phyloP scores from a whole-genome alignment of 2,329 filamentous ascomycete genomes.

The Botrytis deweyae region DNA sequence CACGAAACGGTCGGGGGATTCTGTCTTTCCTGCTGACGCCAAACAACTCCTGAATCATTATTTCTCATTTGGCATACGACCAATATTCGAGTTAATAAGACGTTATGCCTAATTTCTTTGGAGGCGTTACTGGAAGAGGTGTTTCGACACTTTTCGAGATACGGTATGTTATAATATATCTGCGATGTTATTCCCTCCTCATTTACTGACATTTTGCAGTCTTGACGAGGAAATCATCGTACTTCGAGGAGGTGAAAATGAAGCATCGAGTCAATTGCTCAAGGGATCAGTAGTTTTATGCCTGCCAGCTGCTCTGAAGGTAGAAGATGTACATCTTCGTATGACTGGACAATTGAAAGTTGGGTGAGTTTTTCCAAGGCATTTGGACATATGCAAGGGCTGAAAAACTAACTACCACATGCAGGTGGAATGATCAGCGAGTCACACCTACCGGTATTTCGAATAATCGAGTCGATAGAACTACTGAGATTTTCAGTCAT shows the following conservation, averaged over 20 bases:
- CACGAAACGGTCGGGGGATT: not conserved
- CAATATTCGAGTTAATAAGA: not conserved
- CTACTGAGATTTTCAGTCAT: slow-evolving; percentile 63
- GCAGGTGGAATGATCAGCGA: slow-evolving; percentile 53
- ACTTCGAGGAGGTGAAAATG: slow-evolving; percentile 71
- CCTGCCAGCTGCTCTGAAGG: slow-evolving; percentile 64
- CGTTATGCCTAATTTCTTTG: slow-evolving; percentile 39
- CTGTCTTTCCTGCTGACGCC: not conserved
- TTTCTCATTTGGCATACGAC: not conserved
- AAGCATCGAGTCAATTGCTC: slow-evolving; percentile 72
- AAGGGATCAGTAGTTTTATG: slow-evolving; percentile 74
- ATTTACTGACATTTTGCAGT: slow-evolving; percentile 44
- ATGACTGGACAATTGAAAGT: slow-evolving; percentile 68
- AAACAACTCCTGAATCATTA: not conserved
- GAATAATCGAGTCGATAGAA: slow-evolving; percentile 59
- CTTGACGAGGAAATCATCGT: slow-evolving; percentile 78
- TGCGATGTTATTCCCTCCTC: slow-evolving; percentile 20
- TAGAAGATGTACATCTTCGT: slow-evolving; percentile 72
- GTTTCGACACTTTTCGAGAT: slow-evolving; percentile 42
- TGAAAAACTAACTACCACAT: slow-evolving; percentile 5
- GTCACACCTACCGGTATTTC: slow-evolving; percentile 58
- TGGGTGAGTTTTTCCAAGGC: slow-evolving; percentile 53
- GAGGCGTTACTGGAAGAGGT: slow-evolving; percentile 37
- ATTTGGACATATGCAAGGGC: slow-evolving; percentile 3
- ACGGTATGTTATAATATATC: slow-evolving; percentile 33